These are phyloP conservation scores for Coemansia sp. DNA, from an alignment of 192 early-diverging fungal genomes.

Conservation along the genomic window DNA sequence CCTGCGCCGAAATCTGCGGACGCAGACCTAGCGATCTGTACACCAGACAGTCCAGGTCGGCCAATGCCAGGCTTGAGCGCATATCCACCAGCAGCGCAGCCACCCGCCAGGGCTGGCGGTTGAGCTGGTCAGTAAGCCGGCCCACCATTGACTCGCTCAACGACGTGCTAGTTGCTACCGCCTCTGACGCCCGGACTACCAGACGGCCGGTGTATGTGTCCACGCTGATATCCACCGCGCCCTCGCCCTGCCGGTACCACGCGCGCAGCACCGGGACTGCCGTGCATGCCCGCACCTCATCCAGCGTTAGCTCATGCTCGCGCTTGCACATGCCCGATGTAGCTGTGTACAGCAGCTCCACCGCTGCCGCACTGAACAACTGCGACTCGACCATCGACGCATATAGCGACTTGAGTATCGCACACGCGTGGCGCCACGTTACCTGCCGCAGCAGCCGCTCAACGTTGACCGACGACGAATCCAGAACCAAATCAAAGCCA, in stretches of 20 bases:
- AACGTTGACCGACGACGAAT: conserved; percentile 21
- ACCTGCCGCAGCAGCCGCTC: conserved; percentile 35
- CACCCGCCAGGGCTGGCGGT: conserved; percentile 38
- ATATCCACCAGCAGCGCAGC: conserved; percentile 41
- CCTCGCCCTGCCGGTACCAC: conserved; percentile 43
- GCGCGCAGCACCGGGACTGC: conserved; percentile 34
- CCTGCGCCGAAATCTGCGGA: conserved; percentile 12
- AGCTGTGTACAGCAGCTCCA: conserved; percentile 26
- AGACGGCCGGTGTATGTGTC: conserved; percentile 36
- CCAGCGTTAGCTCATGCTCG: conserved; percentile 4
- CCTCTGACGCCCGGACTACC: conserved; percentile 39
- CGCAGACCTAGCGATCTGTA: conserved; percentile 43
- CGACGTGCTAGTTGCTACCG: conserved; percentile 13
- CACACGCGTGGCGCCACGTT: conserved; percentile 35
- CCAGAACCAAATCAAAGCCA: conserved; percentile 17
- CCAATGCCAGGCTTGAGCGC: conserved; percentile 42
- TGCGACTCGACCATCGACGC: conserved; percentile 12
- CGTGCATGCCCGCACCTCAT: conserved; percentile 8
- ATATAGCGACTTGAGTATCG: conserved; percentile 30
- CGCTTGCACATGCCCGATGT: conserved; percentile 14
- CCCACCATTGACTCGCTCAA: conserved; percentile 36
- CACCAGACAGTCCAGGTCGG: conserved; percentile 42
- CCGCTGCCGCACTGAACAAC: conserved; percentile 21
- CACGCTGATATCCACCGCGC: conserved; percentile 43
- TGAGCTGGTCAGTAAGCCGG: conserved; percentile 40